phyloP scores from a whole-genome alignment of 2,329 filamentous ascomycete genomes.

The Phialemonium atrogriseum region DNA sequence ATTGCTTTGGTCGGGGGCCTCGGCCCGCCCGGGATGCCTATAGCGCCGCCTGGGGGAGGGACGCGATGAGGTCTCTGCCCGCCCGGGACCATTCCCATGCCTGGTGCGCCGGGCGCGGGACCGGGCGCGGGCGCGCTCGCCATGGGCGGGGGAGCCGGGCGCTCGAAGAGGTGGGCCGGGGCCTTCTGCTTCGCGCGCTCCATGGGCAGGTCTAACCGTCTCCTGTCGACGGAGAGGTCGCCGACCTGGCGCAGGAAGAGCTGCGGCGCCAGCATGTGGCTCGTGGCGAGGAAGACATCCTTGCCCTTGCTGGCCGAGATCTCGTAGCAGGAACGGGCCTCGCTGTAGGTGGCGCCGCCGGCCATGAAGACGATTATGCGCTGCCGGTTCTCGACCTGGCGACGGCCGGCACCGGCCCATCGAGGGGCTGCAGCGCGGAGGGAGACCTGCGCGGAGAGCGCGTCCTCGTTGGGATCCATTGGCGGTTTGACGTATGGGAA shows the following conservation, averaged over 20 bases:
- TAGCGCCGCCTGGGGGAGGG: constrained; percentile 18
- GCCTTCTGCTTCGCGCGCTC: constrained; percentile 75
- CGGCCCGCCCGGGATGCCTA: constrained; percentile 26
- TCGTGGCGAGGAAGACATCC: constrained; percentile 82
- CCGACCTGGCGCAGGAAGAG: constrained; percentile 77
- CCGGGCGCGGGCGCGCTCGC: constrained; percentile 28
- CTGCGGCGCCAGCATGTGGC: constrained; percentile 83
- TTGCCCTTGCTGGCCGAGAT: constrained; percentile 62
- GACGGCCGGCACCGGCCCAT: constrained; percentile 78
- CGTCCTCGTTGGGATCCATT: constrained; percentile 52
- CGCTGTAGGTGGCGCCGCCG: constrained; percentile 88
- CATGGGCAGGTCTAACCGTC: constrained; percentile 69
- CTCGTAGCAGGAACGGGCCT: constrained; percentile 84
- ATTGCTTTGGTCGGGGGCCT: constrained; percentile 46
- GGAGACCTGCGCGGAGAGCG: constrained; percentile 57
- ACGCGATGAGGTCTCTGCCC: constrained; percentile 11
- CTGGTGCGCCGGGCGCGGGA: constrained; percentile 10
- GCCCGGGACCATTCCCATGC: background rate
- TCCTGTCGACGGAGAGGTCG: constrained; percentile 68
- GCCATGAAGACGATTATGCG: constrained; percentile 91
- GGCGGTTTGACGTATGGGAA: constrained; percentile 72
- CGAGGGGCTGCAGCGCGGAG: constrained; percentile 87
- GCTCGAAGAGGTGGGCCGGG: constrained; percentile 79
- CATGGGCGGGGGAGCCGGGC: constrained; percentile 47
- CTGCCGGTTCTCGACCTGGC: constrained; percentile 73